Evolutionary conservation across 2,329 filamentous ascomycete genomes (phyloP).

Genomic region (Waltergamsia citrina): DNA sequence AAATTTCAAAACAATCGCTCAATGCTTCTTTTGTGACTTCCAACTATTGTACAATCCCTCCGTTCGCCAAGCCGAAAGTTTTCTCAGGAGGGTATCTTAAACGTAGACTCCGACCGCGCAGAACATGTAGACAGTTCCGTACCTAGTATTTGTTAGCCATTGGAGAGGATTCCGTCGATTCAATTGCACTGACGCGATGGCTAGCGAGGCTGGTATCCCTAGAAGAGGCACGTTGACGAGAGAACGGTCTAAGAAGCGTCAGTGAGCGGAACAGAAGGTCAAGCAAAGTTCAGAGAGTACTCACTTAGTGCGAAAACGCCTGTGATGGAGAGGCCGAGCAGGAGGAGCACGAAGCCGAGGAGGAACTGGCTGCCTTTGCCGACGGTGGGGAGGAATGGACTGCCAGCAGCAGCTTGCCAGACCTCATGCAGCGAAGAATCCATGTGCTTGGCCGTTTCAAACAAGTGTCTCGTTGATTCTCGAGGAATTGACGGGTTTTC

Average conservation of each 20-base stretch:
- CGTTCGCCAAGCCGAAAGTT: conserved; percentile 15
- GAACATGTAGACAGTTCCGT: conserved; percentile 97
- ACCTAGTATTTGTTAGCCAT: conserved; percentile 34
- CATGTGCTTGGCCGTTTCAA: conserved; percentile 38
- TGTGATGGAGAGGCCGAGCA: conserved; percentile 62
- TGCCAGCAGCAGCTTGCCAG: conserved; percentile 87
- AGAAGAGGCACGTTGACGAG: conserved; percentile 66
- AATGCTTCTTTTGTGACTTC: conserved; percentile 20
- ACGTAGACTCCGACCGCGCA: conserved; percentile 98
- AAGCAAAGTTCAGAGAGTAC: conserved; percentile 12
- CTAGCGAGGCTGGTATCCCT: conserved; percentile 78
- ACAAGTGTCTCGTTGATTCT: background rate
- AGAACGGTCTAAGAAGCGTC: conserved; percentile 60
- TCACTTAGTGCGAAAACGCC: conserved; percentile 82
- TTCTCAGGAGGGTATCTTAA: conserved; percentile 45
- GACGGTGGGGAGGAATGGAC: conserved; percentile 72
- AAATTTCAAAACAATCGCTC: conserved; percentile 14
- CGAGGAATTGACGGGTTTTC: too few species aligned
- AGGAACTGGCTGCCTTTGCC: conserved; percentile 78
- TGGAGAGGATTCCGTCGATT: conserved; percentile 2
- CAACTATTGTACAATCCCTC: conserved; percentile 27
- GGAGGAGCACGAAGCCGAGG: conserved; percentile 67
- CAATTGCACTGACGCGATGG: conserved; percentile 58
- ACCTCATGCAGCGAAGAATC: conserved; percentile 77
- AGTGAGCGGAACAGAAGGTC: conserved; percentile 1